Base-by-base conservation (phyloP, 495 filamentous ascomycete genomes). In the Neurospora tetraspora region DNA sequence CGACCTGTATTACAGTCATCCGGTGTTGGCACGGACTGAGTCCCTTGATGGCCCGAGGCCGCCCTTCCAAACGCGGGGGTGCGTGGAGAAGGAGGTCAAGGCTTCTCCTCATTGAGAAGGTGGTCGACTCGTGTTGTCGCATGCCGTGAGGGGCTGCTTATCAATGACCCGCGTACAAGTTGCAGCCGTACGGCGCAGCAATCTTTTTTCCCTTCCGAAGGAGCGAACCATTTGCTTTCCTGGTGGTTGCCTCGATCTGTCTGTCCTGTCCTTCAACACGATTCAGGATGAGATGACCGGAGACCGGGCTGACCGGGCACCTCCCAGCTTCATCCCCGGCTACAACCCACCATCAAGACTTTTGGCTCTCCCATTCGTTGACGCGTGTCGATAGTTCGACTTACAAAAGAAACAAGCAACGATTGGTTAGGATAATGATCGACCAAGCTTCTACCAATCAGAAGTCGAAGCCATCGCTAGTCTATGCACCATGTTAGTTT, bases 21-120 rank as follows among this genome's bases (percentile, higher is more conserved):
- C 12, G 53, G 27, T 34, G 11, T 65, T 65, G 53, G 53, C 27
- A 65, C 27, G 7, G 27, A 65, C 53, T 9, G 53, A 65, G 53
- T 34, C 53, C 53, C 53, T 65, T 65, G 53, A 34, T 65, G 27
- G 14, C 53, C 27, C 53, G 53, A 65, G 53, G 53, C 53, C 6
- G 34, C 27, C 27, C 53, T 34, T 34, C 7, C 53, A 34, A 34
- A 65, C 53, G 53, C 53, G 53, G 53, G 53, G 53, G 12, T 61
- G 45, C 20, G 43, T 45, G 69, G n/a, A 70, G 38, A 71, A 71
- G 23, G 31, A 53, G 27, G 53, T 65, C 65, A 71, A 76, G 43
- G 14, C 53, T 65, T 65, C 53, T 34, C 53, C 53, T 65, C 14
- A 65, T 65, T 65, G 27, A 65, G 53, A 65, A 65, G 53, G 53